Evolutionary conservation across 2,329 filamentous ascomycete genomes (phyloP).

Genomic region (Colletotrichum shisoi): DNA sequence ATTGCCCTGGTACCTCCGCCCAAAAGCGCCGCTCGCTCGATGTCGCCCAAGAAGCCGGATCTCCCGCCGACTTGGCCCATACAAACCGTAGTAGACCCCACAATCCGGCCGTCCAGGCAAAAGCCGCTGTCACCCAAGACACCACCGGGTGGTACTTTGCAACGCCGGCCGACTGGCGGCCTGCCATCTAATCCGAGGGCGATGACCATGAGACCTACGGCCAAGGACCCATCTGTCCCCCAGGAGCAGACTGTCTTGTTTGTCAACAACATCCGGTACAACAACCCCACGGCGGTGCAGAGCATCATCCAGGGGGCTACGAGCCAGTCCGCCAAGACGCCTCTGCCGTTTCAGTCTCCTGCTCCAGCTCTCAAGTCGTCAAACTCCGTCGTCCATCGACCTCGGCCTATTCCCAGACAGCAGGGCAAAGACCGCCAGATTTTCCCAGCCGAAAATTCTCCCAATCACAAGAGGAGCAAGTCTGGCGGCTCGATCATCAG

Average conservation of each 20-base stretch:
- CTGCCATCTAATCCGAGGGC: slow-evolving; percentile 59
- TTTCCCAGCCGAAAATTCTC: slow-evolving; percentile 56
- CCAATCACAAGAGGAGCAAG: slow-evolving; percentile 57
- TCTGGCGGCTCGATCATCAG: slow-evolving; percentile 58
- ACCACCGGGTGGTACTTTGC: slow-evolving; percentile 46
- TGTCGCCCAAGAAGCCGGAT: slow-evolving; percentile 26
- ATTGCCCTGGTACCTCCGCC: slow-evolving; percentile 19
- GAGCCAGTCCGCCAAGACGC: slow-evolving; percentile 45
- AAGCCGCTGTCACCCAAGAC: slow-evolving; percentile 45
- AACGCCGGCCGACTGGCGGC: slow-evolving; percentile 54
- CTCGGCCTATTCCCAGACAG: slow-evolving; percentile 64
- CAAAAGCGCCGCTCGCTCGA: slow-evolving; percentile 23
- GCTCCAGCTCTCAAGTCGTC: slow-evolving; percentile 41
- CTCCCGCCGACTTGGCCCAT: slow-evolving; percentile 43
- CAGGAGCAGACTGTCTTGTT: slow-evolving; percentile 62
- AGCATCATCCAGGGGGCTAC: slow-evolving; percentile 58
- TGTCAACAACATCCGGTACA: slow-evolving; percentile 64
- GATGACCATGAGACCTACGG: slow-evolving; percentile 46
- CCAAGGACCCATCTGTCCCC: slow-evolving; percentile 43
- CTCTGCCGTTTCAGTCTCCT: slow-evolving; percentile 12
- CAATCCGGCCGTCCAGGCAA: slow-evolving; percentile 48
- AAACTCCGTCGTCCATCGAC: slow-evolving; percentile 61
- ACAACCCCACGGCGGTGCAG: slow-evolving; percentile 59
- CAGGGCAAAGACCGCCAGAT: slow-evolving; percentile 56
- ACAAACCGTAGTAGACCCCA: slow-evolving; percentile 45